phyloP scores from a whole-genome alignment of 2,329 filamentous ascomycete species.

The Cladosporium sp. region DNA sequence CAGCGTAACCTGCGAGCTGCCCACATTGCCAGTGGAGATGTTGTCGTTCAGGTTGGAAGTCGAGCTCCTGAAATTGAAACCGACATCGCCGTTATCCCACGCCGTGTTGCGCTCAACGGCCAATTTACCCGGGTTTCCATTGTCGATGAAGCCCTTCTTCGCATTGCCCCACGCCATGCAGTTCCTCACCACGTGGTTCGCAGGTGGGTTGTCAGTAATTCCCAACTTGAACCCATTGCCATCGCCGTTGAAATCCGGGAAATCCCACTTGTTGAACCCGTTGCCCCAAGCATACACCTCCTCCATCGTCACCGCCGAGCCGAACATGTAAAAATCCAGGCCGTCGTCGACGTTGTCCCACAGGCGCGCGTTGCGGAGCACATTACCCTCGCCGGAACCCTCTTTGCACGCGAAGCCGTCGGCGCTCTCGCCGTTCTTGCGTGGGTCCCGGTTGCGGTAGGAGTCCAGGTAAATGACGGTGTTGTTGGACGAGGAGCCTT shows the following conservation, averaged over 20 bases:
- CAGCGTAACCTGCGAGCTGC: conserved; percentile 22
- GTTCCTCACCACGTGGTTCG: conserved; percentile 44
- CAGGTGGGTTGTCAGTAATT: conserved; percentile 35
- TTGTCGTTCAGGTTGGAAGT: conserved; percentile 37
- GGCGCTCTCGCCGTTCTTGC: conserved; percentile 50
- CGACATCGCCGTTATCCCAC: conserved; percentile 43
- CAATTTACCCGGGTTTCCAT: conserved; percentile 41
- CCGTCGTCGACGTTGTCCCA: conserved; percentile 52
- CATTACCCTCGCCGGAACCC: conserved; percentile 44
- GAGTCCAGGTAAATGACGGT: conserved; percentile 8
- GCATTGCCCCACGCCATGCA: conserved; percentile 43
- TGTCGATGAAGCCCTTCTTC: conserved; percentile 46
- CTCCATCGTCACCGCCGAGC: conserved; percentile 40
- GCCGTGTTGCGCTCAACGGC: conserved; percentile 42
- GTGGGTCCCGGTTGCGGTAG: conserved; percentile 28
- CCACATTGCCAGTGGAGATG: conserved; percentile 36
- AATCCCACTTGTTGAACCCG: conserved; percentile 44
- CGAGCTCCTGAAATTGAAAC: conserved; percentile 37
- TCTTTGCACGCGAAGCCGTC: conserved; percentile 49
- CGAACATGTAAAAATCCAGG: conserved; percentile 43
- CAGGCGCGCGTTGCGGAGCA: conserved; percentile 42
- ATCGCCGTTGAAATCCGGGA: conserved; percentile 41
- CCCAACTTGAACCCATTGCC: conserved; percentile 50
- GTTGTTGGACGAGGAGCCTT: conserved; percentile 23
- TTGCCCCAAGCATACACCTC: conserved; percentile 47